phyloP scores from a whole-genome alignment of 805 yeast genomes.

The Spathaspora girioi region DNA sequence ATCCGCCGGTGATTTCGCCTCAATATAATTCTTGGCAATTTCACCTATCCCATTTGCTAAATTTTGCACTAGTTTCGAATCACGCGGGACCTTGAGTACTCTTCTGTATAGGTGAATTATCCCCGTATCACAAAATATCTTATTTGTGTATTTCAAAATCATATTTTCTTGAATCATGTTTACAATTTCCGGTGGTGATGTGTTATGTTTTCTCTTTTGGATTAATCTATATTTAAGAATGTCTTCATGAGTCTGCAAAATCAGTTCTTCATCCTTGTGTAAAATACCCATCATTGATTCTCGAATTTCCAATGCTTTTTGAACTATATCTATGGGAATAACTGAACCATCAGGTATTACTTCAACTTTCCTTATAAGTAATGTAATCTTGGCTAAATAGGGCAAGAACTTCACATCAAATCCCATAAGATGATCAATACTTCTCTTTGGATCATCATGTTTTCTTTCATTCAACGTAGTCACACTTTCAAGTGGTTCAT shows the following conservation, averaged over 20 bases:
- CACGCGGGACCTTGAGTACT: conserved; percentile 45
- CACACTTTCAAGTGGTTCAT: conserved; percentile 19
- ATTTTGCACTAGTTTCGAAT: conserved; percentile 46
- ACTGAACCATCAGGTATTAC: conserved; percentile 9
- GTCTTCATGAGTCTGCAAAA: conserved; percentile 20
- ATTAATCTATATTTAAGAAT: conserved; percentile 12
- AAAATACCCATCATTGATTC: conserved; percentile 16
- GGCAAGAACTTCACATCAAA: conserved; percentile 63
- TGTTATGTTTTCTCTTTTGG: conserved; percentile 3
- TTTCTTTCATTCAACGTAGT: conserved; percentile 17
- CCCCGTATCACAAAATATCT: conserved; percentile 50
- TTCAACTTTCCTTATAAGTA: conserved; percentile 28
- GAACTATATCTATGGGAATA: conserved; percentile 17
- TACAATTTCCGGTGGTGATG: conserved; percentile 14
- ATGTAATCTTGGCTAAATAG: conserved; percentile 47
- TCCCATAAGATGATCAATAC: conserved; percentile 62
- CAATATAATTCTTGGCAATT: conserved; percentile 36
- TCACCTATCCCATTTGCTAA: conserved; percentile 39
- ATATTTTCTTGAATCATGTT: conserved; percentile 27
- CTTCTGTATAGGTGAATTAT: conserved; percentile 55
- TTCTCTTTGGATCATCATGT: conserved; percentile 21
- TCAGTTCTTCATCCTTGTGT: conserved; percentile 23
- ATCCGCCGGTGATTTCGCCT: conserved; percentile 47
- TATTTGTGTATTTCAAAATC: conserved; percentile 46
- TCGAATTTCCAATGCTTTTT: conserved; percentile 25